Evolutionary conservation across 106 monocot genomes (phyloP).

Genomic region (Dendrobium officinale): DNA sequence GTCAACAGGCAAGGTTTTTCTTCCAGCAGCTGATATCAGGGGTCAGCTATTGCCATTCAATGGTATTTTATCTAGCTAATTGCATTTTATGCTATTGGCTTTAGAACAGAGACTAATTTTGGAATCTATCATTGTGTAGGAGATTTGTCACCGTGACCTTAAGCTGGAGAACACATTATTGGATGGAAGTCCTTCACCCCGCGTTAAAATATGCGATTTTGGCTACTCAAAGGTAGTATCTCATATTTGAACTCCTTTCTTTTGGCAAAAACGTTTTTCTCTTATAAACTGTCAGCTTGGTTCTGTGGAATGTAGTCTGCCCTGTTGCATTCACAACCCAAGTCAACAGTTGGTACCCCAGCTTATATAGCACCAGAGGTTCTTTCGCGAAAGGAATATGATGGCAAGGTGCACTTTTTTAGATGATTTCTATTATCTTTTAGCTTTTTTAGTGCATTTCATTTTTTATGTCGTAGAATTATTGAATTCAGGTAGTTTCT

Average conservation of each 20-base stretch:
- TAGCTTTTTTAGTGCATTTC: not conserved
- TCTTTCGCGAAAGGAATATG: slow-evolving; percentile 66
- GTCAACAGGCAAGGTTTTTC: slow-evolving; percentile 76
- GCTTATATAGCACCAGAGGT: slow-evolving; percentile 94
- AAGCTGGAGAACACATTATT: slow-evolving; percentile 90
- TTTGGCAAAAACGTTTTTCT: not conserved
- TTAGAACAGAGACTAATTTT: not conserved
- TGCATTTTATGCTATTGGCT: not conserved
- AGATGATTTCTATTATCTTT: not conserved
- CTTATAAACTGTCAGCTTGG: not conserved
- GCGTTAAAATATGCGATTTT: slow-evolving; percentile 85
- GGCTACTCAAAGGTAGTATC: slow-evolving; percentile 81
- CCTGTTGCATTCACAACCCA: slow-evolving; percentile 82
- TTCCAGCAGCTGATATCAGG: slow-evolving; percentile 91
- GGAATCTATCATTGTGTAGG: slow-evolving; percentile 26
- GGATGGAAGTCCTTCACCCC: slow-evolving; percentile 76
- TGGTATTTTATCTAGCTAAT: slow-evolving; percentile 29
- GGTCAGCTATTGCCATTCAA: slow-evolving; percentile 79
- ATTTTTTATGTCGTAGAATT: not conserved
- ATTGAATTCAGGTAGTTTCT: not conserved
- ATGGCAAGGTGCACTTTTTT: slow-evolving; percentile 62
- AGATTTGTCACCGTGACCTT: slow-evolving; percentile 89
- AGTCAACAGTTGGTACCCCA: slow-evolving; percentile 94
- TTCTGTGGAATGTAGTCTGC: slow-evolving; percentile 43
- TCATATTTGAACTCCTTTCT: not conserved